A percentile compares a stretch with the other conserved stretches of the same genome.
phyloP scores from a whole-genome alignment of 2,329 filamentous ascomycete genomes.

The Pestalotiopsis sp. region DNA sequence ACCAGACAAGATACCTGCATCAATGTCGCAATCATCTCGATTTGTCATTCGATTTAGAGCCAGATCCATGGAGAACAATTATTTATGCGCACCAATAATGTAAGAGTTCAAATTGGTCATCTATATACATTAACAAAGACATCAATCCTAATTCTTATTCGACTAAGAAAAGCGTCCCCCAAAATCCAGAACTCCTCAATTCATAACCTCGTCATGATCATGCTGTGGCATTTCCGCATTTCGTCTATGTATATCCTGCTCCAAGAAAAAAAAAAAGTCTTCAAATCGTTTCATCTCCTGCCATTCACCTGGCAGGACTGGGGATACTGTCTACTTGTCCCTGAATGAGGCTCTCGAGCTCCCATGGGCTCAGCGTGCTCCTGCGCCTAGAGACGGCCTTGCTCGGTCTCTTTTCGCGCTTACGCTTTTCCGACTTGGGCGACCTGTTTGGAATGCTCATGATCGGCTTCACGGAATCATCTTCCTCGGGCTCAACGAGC shows the following conservation, averaged over 20 bases:
- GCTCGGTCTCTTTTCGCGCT: constrained; percentile 55
- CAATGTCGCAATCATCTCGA: too few relatives aligned
- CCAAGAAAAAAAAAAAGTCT: background rate
- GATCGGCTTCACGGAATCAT: constrained; percentile 15
- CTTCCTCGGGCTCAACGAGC: constrained; percentile 3
- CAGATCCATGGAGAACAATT: too few relatives aligned
- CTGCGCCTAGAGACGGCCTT: constrained; percentile 65
- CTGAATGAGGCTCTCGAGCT: constrained; percentile 69
- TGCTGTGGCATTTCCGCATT: background rate
- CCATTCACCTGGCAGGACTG: constrained; percentile 11
- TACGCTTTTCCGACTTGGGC: constrained; percentile 40
- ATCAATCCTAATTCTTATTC: background rate
- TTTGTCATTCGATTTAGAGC: too few relatives aligned
- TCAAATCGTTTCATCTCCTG: background rate
- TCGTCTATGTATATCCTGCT: background rate
- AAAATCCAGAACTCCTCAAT: background rate
- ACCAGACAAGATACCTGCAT: too few relatives aligned
- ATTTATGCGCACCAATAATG: too few relatives aligned
- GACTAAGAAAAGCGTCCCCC: background rate
- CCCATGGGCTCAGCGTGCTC: constrained; percentile 76
- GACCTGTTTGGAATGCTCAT: background rate
- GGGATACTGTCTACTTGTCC: constrained; percentile 46
- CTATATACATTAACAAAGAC: background rate
- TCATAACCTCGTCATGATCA: background rate
- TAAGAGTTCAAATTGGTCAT: background rate